Evolutionary conservation across 2,329 filamentous ascomycete genomes (phyloP).

Genomic region (Apiospora malaysiana): DNA sequence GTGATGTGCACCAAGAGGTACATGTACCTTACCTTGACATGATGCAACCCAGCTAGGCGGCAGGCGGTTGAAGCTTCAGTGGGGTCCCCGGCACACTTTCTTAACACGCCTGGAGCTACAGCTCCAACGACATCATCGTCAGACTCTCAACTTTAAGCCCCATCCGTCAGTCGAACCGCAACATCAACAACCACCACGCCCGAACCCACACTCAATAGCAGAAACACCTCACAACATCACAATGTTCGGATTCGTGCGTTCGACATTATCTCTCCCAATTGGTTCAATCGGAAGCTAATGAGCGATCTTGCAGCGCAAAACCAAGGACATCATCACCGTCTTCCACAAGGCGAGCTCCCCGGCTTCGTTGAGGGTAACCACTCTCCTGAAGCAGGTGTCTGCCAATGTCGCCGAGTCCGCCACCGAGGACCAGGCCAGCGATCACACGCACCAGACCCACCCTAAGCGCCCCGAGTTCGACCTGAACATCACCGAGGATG

Average conservation of each 20-base stretch:
- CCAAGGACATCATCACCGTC: conserved; percentile 90
- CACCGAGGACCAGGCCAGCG: conserved; percentile 76
- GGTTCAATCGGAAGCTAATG: background rate
- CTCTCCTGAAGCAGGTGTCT: conserved; percentile 80
- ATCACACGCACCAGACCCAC: conserved; percentile 65
- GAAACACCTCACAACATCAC: conserved; percentile 28
- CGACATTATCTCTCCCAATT: background rate
- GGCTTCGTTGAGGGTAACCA: conserved; percentile 74
- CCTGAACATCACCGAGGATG: conserved; percentile 79
- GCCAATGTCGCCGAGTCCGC: conserved; percentile 70
- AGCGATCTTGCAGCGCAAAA: conserved; percentile 64
- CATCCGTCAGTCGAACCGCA: background rate
- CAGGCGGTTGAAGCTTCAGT: conserved; percentile 13
- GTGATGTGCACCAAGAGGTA: background rate
- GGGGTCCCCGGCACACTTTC: background rate
- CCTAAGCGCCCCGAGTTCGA: conserved; percentile 74
- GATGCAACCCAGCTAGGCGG: background rate
- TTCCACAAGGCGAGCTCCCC: conserved; percentile 85
- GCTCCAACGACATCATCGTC: conserved; percentile 14
- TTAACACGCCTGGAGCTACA: background rate
- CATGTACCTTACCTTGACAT: too few relatives aligned
- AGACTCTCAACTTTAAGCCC: conserved; percentile 1
- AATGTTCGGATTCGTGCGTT: conserved; percentile 56
- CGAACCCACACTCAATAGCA: background rate
- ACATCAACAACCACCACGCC: background rate